Evolutionary conservation across 2,329 filamentous ascomycete genomes (phyloP), one percentile per base, ranked within the genome.

Genomic region (Colletotrichum destructivum): DNA sequence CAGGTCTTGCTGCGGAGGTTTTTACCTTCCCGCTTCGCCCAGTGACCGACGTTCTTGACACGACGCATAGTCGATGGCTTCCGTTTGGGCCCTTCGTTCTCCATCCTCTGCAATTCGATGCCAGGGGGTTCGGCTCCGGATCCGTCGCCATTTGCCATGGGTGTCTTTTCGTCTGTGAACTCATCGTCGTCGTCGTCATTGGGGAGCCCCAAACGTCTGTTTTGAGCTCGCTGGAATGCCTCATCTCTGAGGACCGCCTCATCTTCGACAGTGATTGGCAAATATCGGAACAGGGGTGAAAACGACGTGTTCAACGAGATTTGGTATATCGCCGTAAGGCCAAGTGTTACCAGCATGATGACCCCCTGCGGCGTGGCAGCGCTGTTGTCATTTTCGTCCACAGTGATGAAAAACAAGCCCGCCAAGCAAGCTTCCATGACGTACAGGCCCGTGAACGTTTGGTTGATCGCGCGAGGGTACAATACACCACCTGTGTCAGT

Each of bases 261-360:
- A 74, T 98, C 96, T 80, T 99, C 96, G 66, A 98, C 91, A 0
- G 96, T 98, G 74, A 98, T 97, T 0, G 96, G 96, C 4, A 99
- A 85, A 77, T 98, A 98, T 49, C 93, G 90, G 79, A 97, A 92
- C 12, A 99, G 87, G 3, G 96, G 96, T 0, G 90, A 89, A 76
- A 99, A 98, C 0, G 95, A 93, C 65, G 86, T 84, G 80, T 98
- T 98, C 62, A 98, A 86, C 1, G 97, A 83, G 51, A 92, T 81
- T 79, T 99, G 96, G 77, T 93, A 99, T 4, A 94, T 77, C 1
- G 88, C 82, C 0, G 96, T 99, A 15, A 96, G 83, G 56, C 90
- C 77, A 1, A 93, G 78, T 2, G 91, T 88, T 4, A 97, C 84
- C 67, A 98, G 91, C 94, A 98, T 99, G 77, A 92, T 85, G 66